Percentiles rank a stretch among this genome's conserved stretches.
Conservation (phyloP, 2,329 filamentous ascomycete species). For the Colletotrichum sp. region DNA sequence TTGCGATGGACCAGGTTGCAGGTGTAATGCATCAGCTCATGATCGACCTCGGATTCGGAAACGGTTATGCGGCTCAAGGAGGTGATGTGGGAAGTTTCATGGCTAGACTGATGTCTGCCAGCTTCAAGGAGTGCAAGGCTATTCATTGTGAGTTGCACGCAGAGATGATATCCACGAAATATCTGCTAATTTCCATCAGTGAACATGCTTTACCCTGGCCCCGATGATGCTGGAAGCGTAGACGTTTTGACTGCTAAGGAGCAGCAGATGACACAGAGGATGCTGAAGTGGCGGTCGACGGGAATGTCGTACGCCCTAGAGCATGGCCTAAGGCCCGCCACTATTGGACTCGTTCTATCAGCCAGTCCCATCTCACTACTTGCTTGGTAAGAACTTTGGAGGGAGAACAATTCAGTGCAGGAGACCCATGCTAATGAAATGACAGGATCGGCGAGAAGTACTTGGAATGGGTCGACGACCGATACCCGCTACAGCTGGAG, state of each 20-base stretch:
- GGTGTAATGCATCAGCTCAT: conserved; percentile 56
- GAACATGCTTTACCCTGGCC: neutral
- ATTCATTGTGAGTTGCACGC: conserved; percentile 31
- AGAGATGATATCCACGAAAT: no score
- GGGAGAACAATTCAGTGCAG: accelerated
- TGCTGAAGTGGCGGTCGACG: conserved; percentile 39
- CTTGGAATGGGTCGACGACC: conserved; percentile 54
- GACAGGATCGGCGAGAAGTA: conserved; percentile 61
- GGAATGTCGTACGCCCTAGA: conserved; percentile 55
- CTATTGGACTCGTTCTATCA: conserved; percentile 59
- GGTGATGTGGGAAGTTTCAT: conserved; percentile 59
- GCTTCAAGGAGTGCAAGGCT: conserved; percentile 52
- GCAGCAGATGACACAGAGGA: conserved; percentile 31
- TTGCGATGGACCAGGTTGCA: conserved; percentile 31
- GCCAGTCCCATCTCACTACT: conserved; percentile 61
- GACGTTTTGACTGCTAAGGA: neutral
- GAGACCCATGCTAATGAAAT: neutral
- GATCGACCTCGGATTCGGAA: conserved; percentile 54
- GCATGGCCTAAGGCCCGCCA: conserved; percentile 60
- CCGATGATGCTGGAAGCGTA: neutral
- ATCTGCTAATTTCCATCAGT: neutral
- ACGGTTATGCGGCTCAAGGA: conserved; percentile 59
- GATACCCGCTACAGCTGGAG: conserved; percentile 37
- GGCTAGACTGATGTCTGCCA: conserved; percentile 43
- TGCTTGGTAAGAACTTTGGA: conserved; percentile 43